Evolutionary conservation across 2,329 filamentous ascomycete genomes (phyloP).

Genomic region (Epichloe sylvatica): DNA sequence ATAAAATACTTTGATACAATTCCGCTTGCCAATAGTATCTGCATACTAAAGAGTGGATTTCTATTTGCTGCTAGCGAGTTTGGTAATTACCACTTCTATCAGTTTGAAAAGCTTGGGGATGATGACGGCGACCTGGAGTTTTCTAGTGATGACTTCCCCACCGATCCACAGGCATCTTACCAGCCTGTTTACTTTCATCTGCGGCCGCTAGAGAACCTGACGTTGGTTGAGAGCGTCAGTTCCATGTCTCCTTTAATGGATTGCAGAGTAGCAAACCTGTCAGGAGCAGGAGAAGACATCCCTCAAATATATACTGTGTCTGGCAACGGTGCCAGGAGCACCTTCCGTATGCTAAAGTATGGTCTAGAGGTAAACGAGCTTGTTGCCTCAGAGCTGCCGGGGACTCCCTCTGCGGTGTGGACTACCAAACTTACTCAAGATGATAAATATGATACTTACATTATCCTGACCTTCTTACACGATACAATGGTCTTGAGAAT

Average conservation of each 20-base stretch:
- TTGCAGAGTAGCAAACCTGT: constrained; percentile 76
- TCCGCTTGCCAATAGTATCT: constrained; percentile 71
- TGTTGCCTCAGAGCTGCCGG: constrained; percentile 82
- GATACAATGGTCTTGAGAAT: constrained; percentile 90
- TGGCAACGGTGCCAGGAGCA: constrained; percentile 76
- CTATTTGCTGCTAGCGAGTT: constrained; percentile 85
- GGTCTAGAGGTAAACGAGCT: constrained; percentile 88
- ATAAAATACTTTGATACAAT: constrained; percentile 98
- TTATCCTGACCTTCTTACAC: constrained; percentile 84
- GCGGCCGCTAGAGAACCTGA: constrained; percentile 64
- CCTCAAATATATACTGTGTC: constrained; percentile 92
- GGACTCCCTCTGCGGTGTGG: constrained; percentile 85
- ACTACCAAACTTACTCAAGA: constrained; percentile 73
- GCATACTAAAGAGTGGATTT: constrained; percentile 91
- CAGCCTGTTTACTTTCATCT: constrained; percentile 76
- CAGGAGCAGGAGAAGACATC: constrained; percentile 64
- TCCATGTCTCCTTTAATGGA: constrained; percentile 85
- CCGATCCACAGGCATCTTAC: constrained; percentile 58
- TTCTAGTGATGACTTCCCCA: constrained; percentile 65
- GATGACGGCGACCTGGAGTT: constrained; percentile 86
- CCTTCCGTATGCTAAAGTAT: constrained; percentile 83
- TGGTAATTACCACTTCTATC: constrained; percentile 87
- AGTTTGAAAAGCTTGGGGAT: constrained; percentile 92
- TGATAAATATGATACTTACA: constrained; percentile 85
- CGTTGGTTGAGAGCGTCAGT: constrained; percentile 69